These are phyloP conservation scores for Globisporangium megalacanthum DNA, from an alignment of 352 stramenopile genomes.

Conservation along the genomic window DNA sequence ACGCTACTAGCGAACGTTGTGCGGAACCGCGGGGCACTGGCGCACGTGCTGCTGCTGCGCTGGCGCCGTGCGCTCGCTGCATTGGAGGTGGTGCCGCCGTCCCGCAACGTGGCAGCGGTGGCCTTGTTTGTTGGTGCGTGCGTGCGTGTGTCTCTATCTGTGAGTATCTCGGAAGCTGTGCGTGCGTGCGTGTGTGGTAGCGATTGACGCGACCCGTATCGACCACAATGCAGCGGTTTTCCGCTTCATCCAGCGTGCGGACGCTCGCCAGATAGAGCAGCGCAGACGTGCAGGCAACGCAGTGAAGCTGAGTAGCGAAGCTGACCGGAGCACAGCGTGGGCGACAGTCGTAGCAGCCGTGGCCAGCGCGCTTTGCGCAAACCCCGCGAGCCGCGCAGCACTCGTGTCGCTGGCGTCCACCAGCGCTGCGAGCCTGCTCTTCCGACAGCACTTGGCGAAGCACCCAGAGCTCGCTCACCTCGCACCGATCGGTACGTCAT, in stretches of 20 bases:
- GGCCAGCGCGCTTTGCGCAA: slow-evolving; percentile 24
- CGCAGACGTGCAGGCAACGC: no score
- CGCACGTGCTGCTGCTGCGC: slow-evolving; percentile 9
- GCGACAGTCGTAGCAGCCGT: slow-evolving; percentile 31
- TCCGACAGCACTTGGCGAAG: slow-evolving; percentile 18
- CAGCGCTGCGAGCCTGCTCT: slow-evolving; percentile 34
- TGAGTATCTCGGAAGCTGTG: no score
- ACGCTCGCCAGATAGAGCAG: neutral
- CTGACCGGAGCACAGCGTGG: slow-evolving; percentile 5
- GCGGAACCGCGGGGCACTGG: slow-evolving; percentile 11
- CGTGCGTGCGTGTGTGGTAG: neutral
- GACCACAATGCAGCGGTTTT: slow-evolving; percentile 54
- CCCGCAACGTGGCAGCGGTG: slow-evolving; percentile 40
- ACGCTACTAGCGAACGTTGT: slow-evolving; percentile 12
- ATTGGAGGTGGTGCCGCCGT: slow-evolving; percentile 14
- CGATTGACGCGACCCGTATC: no score
- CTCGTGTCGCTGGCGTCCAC: slow-evolving; percentile 50
- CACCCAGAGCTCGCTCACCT: slow-evolving; percentile 29
- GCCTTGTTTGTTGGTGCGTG: slow-evolving; percentile 56
- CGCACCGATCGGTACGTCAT: slow-evolving; percentile 21
- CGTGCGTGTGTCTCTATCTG: neutral
- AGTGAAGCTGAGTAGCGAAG: neutral
- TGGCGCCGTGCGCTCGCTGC: slow-evolving; percentile 1
- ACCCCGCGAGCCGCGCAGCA: slow-evolving; percentile 30
- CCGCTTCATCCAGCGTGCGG: slow-evolving; percentile 29